These are phyloP conservation scores for Tetratostichococcus sp. DNA, from an alignment of 139 green algal species.

Conservation along the genomic window DNA sequence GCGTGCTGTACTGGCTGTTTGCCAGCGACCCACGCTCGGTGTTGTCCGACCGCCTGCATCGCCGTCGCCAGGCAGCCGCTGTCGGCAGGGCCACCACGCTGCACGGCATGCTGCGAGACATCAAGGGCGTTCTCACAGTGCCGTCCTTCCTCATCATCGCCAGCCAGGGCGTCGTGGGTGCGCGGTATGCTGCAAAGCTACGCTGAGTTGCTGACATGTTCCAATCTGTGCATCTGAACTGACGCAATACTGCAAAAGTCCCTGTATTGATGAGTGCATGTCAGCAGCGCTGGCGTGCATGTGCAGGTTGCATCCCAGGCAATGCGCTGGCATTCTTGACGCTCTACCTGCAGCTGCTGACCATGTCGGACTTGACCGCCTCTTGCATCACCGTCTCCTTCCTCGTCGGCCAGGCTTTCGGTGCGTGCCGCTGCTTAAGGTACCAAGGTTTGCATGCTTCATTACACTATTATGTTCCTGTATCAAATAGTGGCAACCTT, in stretches of 20 bases:
- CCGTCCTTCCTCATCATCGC: conserved; percentile 49
- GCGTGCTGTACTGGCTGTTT: conserved; percentile 24
- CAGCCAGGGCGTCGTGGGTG: conserved; percentile 21
- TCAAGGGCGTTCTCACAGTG: conserved; percentile 18
- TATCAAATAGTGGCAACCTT: too few relatives aligned
- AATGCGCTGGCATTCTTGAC: conserved; percentile 31
- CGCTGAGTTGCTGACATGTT: too few relatives aligned
- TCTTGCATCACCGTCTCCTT: conserved; percentile 6
- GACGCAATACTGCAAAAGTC: too few relatives aligned
- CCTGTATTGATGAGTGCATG: too few relatives aligned
- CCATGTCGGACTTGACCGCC: conserved; percentile 12
- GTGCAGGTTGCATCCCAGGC: conserved; percentile 12
- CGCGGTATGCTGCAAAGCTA: too few relatives aligned
- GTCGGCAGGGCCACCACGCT: background rate
- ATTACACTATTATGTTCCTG: too few relatives aligned
- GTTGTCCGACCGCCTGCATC: background rate
- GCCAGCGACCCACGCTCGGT: conserved; percentile 25
- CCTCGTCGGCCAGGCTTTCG: conserved; percentile 4
- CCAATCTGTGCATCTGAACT: too few relatives aligned
- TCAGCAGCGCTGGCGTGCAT: too few relatives aligned
- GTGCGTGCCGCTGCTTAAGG: too few relatives aligned
- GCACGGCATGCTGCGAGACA: background rate
- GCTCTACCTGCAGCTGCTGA: conserved; percentile 26
- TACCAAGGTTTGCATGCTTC: too few relatives aligned
- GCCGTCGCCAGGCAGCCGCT: background rate